phyloP scores from a whole-genome alignment of 2,329 filamentous ascomycete genomes.

The Alternaria postmessia region DNA sequence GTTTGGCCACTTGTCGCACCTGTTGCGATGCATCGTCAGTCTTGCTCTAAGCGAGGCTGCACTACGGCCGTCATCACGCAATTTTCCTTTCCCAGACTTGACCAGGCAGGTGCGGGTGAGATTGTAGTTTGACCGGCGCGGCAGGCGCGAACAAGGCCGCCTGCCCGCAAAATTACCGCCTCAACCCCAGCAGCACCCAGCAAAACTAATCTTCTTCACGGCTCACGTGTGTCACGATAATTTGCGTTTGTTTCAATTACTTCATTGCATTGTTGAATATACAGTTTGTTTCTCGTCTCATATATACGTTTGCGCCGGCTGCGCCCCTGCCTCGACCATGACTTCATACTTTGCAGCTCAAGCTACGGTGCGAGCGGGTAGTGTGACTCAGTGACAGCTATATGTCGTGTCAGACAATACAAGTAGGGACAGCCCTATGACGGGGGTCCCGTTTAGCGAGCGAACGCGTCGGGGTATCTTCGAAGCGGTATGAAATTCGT shows the following conservation, averaged over 20 bases:
- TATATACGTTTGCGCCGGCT: constrained; percentile 11
- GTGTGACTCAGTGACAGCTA: not conserved
- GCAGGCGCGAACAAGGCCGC: constrained; percentile 8
- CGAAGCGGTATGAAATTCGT: constrained; percentile 32
- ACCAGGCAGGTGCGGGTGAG: constrained; percentile 3
- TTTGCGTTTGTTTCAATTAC: constrained; percentile 6
- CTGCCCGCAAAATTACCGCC: constrained; percentile 13
- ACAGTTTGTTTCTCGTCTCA: constrained; percentile 7
- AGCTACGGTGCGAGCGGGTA: not conserved
- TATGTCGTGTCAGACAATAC: not conserved
- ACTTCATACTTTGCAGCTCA: not conserved
- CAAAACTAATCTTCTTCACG: not conserved
- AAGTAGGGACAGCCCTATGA: constrained; percentile 2
- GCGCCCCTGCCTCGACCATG: not conserved
- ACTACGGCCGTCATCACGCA: not conserved
- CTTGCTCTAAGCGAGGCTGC: constrained; percentile 4
- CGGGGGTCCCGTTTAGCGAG: constrained; percentile 24
- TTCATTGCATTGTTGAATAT: constrained; percentile 1
- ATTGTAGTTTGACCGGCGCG: not conserved
- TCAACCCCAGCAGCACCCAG: not conserved
- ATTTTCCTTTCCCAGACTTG: not conserved
- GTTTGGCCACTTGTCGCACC: not conserved
- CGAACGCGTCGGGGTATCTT: constrained; percentile 37
- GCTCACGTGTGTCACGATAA: constrained; percentile 4
- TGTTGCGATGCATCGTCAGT: not conserved